Evolutionary conservation across 2,329 filamentous ascomycete species (phyloP).

Genomic region (Fusarium devonianum): DNA sequence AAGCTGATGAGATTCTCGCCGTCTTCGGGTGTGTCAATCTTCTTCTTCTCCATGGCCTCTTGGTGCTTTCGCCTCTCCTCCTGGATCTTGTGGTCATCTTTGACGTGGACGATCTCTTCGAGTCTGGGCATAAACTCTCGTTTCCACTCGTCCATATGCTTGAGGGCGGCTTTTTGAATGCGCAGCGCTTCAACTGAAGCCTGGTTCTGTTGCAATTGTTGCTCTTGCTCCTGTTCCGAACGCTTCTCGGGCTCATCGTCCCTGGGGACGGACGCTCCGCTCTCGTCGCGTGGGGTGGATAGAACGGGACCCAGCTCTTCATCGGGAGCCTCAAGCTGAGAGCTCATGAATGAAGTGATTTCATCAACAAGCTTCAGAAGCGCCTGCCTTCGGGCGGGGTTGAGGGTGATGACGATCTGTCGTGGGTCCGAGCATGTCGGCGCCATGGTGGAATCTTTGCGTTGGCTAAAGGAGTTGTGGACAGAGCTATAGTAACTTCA

Average conservation of each 20-base stretch:
- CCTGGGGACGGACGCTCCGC: slow-evolving; percentile 11
- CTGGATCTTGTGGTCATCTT: slow-evolving; percentile 56
- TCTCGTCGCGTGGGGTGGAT: slow-evolving; percentile 24
- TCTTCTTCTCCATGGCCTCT: slow-evolving; percentile 51
- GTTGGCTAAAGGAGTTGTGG: too few species aligned
- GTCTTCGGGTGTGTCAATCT: slow-evolving; percentile 45
- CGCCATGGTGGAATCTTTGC: slow-evolving; percentile 52
- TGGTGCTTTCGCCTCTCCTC: slow-evolving; percentile 56
- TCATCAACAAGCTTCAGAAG: slow-evolving; percentile 59
- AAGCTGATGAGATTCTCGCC: slow-evolving; percentile 53
- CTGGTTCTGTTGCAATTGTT: slow-evolving; percentile 1
- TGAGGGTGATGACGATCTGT: slow-evolving; percentile 62
- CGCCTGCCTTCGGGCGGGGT: slow-evolving; percentile 58
- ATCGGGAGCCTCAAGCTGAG: slow-evolving; percentile 54
- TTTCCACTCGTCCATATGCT: slow-evolving; percentile 81
- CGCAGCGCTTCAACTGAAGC: slow-evolving; percentile 40
- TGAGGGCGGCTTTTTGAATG: slow-evolving; percentile 63
- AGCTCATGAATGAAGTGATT: slow-evolving; percentile 62
- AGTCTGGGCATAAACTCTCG: slow-evolving; percentile 73
- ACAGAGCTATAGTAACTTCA: too few species aligned
- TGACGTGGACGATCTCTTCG: slow-evolving; percentile 68
- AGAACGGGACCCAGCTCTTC: slow-evolving; percentile 44
- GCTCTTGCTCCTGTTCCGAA: slow-evolving; percentile 15
- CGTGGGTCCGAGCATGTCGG: slow-evolving; percentile 62
- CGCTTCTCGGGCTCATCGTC: slow-evolving; percentile 19